A percentile compares a stretch with the other conserved stretches of the same genome.
Evolutionary conservation across 2,329 filamentous ascomycete genomes (phyloP).

Genomic region (Paraphoma sp.): DNA sequence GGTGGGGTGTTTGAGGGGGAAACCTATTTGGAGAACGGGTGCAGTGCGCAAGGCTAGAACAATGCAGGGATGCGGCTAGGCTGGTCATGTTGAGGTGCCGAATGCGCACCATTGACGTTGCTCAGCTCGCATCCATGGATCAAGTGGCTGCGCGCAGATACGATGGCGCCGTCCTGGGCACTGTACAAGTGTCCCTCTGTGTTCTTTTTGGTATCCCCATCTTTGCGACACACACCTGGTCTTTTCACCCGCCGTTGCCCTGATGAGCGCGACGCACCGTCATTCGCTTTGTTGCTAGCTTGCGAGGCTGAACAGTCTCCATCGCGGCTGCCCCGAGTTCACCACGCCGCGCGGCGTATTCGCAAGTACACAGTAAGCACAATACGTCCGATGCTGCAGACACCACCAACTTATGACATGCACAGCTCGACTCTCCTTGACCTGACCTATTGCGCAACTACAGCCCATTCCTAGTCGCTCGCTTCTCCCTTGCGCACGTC

Average conservation of each 20-base stretch:
- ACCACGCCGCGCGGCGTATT: conserved; percentile 20
- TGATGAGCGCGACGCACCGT: neutral
- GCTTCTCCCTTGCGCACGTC: conserved; percentile 7
- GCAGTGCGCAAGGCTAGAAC: neutral
- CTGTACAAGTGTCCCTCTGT: neutral
- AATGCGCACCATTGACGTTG: conserved; percentile 3
- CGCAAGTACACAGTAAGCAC: conserved; percentile 11
- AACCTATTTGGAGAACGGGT: neutral
- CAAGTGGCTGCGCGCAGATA: neutral
- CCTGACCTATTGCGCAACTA: neutral
- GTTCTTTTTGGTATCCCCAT: neutral
- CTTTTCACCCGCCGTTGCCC: conserved; percentile 1
- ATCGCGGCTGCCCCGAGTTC: neutral
- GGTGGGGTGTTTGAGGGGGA: neutral
- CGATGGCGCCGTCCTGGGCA: neutral
- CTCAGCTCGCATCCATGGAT: conserved; percentile 2
- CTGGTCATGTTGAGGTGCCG: neutral
- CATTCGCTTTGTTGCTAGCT: neutral
- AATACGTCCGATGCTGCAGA: conserved; percentile 2
- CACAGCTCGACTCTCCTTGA: neutral
- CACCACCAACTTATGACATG: conserved; percentile 4
- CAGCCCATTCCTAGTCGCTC: neutral
- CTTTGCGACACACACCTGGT: neutral
- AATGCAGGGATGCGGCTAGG: neutral
- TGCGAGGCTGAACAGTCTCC: neutral